phyloP scores from a whole-genome alignment of 1,284 basidiomycete genomes.

The Rhodotorula sp. region DNA sequence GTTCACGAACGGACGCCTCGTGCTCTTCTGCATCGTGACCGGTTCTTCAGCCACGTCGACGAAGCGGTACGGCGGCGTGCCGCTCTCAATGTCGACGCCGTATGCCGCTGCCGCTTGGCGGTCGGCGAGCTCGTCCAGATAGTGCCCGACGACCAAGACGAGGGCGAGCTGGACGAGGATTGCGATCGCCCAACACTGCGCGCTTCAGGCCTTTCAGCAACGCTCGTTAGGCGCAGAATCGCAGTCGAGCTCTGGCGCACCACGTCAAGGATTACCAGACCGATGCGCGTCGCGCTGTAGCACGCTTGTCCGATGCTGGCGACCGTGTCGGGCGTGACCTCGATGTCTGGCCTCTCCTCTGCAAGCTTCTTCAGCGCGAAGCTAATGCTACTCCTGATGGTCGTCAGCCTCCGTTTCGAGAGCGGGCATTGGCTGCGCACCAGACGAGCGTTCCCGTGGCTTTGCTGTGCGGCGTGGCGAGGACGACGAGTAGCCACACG shows the following conservation, averaged over 20 bases:
- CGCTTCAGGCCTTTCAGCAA: not conserved
- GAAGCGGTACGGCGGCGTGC: constrained; percentile 12
- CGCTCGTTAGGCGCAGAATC: not conserved
- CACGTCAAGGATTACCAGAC: not conserved
- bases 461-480: not conserved
- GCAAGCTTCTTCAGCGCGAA: no score
- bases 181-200: constrained; percentile 13
- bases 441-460: not conserved
- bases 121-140: constrained; percentile 25
- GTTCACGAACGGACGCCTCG: no score
- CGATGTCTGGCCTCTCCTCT: no score
- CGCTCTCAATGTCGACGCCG: constrained; percentile 30
- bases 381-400: no score
- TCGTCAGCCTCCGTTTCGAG: not conserved
- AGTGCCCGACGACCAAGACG: constrained; percentile 20
- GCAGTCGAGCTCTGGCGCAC: not conserved
- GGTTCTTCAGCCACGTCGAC: not conserved
- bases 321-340: no score
- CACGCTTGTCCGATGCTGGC: not conserved
- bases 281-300: not conserved
- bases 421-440: not conserved
- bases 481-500: not conserved
- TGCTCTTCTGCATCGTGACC: not conserved
- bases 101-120: constrained; percentile 8
- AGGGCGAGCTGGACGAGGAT: constrained; percentile 26